Percentiles rank a stretch among this genome's conserved stretches.
These are phyloP conservation scores for Talaromyces sp. DNA, from an alignment of 2,329 filamentous ascomycete species.

Conservation along the genomic window DNA sequence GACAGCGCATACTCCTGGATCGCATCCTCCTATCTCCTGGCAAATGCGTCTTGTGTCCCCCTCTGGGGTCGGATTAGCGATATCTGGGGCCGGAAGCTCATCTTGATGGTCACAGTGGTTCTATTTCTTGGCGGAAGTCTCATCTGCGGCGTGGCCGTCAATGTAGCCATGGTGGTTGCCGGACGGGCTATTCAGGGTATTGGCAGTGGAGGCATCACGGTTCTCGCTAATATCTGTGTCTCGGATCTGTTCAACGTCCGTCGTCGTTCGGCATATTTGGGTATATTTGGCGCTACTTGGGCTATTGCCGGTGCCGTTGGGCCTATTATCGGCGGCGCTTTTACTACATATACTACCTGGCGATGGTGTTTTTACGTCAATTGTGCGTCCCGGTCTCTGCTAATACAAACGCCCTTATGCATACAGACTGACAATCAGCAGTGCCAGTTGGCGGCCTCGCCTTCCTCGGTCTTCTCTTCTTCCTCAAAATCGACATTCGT, in stretches of 20 bases:
- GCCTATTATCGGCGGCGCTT: not conserved
- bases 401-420: not conserved
- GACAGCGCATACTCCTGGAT: not conserved
- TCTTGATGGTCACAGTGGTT: conserved; percentile 47
- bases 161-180: conserved; percentile 49
- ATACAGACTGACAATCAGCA: not conserved
- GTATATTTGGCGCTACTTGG: not conserved
- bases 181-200: conserved; percentile 47
- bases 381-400: not conserved
- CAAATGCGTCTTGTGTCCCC: not conserved
- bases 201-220: conserved; percentile 48
- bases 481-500: conserved; percentile 57
- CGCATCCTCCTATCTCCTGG: not conserved
- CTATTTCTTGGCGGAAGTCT: conserved; percentile 54
- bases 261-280: not conserved
- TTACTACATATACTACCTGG: not conserved
- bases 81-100: conserved; percentile 57
- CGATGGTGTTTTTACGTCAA: not conserved
- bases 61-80: conserved; percentile 44
- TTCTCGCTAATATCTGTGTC: conserved; percentile 50
- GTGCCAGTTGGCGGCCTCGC: conserved; percentile 49
- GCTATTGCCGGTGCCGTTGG: not conserved
- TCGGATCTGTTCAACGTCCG: conserved; percentile 20
- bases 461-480: conserved; percentile 49
- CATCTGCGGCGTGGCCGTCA: conserved; percentile 46